Conservation (phyloP, 257 asterid genomes). For the Nemophila menziesii region DNA sequence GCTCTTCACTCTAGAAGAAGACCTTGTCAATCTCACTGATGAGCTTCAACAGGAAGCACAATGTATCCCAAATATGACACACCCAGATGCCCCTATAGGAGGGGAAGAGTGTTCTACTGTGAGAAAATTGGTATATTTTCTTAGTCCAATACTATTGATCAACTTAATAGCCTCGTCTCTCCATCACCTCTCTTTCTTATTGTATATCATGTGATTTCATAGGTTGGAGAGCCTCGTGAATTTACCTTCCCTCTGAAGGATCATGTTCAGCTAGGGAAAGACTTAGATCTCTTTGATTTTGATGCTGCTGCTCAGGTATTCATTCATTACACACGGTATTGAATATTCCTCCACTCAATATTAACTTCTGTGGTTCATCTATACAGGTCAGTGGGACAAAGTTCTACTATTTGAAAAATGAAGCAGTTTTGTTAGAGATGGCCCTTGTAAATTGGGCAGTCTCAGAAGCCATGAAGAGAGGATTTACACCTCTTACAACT, state of each 20-base stretch:
- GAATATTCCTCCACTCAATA: neutral
- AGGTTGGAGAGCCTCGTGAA: constrained; percentile 71
- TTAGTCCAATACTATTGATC: neutral
- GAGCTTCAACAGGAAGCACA: constrained; percentile 89
- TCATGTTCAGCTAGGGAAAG: constrained; percentile 89
- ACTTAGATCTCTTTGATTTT: constrained; percentile 69
- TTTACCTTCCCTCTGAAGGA: constrained; percentile 73
- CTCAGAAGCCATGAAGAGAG: constrained; percentile 78
- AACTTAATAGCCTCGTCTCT: neutral
- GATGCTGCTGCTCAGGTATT: constrained; percentile 97
- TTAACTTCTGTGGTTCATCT: constrained; percentile 1
- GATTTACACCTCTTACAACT: constrained; percentile 78
- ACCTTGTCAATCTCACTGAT: constrained; percentile 65
- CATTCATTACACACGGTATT: constrained; percentile 24
- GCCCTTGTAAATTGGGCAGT: constrained; percentile 92
- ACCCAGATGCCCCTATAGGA: constrained; percentile 89
- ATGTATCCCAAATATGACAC: constrained; percentile 92
- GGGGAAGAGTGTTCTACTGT: constrained; percentile 68
- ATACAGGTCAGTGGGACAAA: constrained; percentile 88
- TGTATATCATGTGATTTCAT: constrained; percentile 6
- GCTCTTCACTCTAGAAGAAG: constrained; percentile 72
- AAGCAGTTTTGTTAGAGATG: constrained; percentile 84
- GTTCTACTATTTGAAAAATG: constrained; percentile 92
- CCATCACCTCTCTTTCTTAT: constrained; percentile 1
- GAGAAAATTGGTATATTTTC: constrained; percentile 49